A percentile compares a stretch with the other conserved stretches of the same genome.
These are phyloP conservation scores for Colletotrichum eremochloae DNA, from an alignment of 2,329 filamentous ascomycete genomes.

Conservation along the genomic window DNA sequence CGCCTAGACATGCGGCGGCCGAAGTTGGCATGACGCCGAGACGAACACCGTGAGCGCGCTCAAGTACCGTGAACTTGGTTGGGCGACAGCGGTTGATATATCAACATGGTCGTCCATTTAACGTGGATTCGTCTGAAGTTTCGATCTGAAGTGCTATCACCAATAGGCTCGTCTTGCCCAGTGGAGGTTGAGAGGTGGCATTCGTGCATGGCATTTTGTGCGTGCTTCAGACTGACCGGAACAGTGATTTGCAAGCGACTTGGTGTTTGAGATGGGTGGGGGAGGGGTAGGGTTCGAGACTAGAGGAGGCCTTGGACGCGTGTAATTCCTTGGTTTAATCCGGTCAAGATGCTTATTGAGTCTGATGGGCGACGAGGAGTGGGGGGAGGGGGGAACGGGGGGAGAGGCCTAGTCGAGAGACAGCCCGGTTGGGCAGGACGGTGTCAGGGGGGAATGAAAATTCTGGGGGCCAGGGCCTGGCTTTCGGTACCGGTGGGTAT, in stretches of 20 bases:
- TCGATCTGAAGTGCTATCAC: constrained; percentile 25
- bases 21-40: constrained; percentile 22
- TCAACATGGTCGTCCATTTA: constrained; percentile 24
- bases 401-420: constrained; percentile 27
- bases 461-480: constrained; percentile 35
- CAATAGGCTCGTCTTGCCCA: constrained; percentile 8
- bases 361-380: constrained; percentile 19
- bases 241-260: constrained; percentile 31
- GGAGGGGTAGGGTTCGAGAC: constrained; percentile 15
- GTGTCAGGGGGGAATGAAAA: constrained; percentile 27
- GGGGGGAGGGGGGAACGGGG: constrained; percentile 2
- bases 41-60: constrained; percentile 14
- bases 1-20: constrained; percentile 7
- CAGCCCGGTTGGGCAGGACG: constrained; percentile 18
- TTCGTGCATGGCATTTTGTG: constrained; percentile 29
- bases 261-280: constrained; percentile 41
- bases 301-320: constrained; percentile 25
- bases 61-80: constrained; percentile 32
- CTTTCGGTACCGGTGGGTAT: constrained; percentile 38
- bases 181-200: constrained; percentile 3
- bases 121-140: constrained; percentile 36
- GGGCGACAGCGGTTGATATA: constrained; percentile 5
- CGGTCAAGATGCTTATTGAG: constrained; percentile 29
- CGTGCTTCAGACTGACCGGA: constrained; percentile 34
- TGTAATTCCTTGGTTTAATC: constrained; percentile 39